phyloP scores from a whole-genome alignment of 176 grass and related monocot species.

The Chrysopogon serrulatus region DNA sequence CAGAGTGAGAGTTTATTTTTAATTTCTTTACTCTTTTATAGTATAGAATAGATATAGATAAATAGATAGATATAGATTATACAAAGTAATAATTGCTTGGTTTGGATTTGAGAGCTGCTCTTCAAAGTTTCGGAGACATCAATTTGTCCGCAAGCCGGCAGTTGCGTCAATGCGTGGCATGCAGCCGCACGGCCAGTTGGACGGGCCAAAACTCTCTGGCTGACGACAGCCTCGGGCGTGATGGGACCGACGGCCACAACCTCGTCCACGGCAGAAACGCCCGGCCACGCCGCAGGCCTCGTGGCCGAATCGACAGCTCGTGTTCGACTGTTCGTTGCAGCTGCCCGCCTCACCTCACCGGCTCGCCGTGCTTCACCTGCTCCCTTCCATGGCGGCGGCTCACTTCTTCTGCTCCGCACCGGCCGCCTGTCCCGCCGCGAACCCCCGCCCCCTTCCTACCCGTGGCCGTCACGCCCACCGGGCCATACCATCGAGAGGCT shows the following conservation, averaged over 20 bases:
- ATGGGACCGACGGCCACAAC: neutral
- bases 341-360: neutral
- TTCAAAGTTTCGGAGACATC: neutral
- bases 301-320: slow-evolving; percentile 30
- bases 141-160: neutral
- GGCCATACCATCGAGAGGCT: neutral
- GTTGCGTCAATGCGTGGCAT: neutral
- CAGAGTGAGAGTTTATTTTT: no score
- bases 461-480: neutral
- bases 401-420: slow-evolving; percentile 3
- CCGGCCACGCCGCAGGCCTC: neutral
- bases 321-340: neutral
- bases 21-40: no score
- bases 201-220: neutral
- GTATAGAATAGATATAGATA: no score
- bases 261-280: neutral
- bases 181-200: neutral
- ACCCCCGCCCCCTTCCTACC: neutral
- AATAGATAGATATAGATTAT: no score
- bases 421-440: neutral
- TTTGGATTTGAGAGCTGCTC: neutral
- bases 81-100: neutral
- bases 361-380: neutral
- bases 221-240: neutral
- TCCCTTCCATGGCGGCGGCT: slow-evolving; percentile 3